Evolutionary conservation across 257 asterid genomes (phyloP).

Genomic region (Craterostigma plantagineum): DNA sequence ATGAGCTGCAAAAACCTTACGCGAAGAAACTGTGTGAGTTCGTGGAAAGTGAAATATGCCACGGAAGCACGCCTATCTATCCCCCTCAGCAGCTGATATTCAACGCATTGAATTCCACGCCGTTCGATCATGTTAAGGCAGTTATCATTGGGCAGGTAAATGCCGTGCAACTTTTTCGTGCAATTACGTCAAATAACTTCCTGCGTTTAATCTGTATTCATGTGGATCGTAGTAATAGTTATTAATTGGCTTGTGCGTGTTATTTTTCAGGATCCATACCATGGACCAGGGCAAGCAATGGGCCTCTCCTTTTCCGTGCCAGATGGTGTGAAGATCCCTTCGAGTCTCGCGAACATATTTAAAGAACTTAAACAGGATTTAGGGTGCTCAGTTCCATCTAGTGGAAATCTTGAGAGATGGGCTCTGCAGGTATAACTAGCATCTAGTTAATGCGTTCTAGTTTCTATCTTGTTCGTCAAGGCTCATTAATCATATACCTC

Average conservation of each 20-base stretch:
- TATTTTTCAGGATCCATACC: constrained; percentile 86
- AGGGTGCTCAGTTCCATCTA: constrained; percentile 62
- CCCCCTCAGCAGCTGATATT: constrained; percentile 82
- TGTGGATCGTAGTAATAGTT: not conserved
- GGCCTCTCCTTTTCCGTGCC: constrained; percentile 98
- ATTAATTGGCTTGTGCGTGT: constrained; percentile 3
- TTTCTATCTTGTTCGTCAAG: too few species aligned
- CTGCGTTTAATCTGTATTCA: not conserved
- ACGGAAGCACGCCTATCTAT: constrained; percentile 38
- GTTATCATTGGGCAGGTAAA: constrained; percentile 89
- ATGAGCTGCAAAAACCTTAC: constrained; percentile 65
- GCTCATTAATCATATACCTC: too few species aligned
- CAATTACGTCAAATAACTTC: not conserved
- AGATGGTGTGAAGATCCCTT: constrained; percentile 64
- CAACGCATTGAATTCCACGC: constrained; percentile 74
- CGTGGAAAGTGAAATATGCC: constrained; percentile 45
- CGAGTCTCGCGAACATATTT: constrained; percentile 75
- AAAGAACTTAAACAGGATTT: constrained; percentile 80
- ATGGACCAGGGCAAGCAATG: constrained; percentile 99
- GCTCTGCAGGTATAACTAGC: constrained; percentile 49
- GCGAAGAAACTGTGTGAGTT: constrained; percentile 40
- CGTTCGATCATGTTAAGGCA: constrained; percentile 59
- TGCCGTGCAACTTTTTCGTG: not conserved
- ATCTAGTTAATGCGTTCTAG: too few species aligned
- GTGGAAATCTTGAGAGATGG: constrained; percentile 90